phyloP scores from a whole-genome alignment of 495 filamentous ascomycete species.

The Parathielavia appendiculata region DNA sequence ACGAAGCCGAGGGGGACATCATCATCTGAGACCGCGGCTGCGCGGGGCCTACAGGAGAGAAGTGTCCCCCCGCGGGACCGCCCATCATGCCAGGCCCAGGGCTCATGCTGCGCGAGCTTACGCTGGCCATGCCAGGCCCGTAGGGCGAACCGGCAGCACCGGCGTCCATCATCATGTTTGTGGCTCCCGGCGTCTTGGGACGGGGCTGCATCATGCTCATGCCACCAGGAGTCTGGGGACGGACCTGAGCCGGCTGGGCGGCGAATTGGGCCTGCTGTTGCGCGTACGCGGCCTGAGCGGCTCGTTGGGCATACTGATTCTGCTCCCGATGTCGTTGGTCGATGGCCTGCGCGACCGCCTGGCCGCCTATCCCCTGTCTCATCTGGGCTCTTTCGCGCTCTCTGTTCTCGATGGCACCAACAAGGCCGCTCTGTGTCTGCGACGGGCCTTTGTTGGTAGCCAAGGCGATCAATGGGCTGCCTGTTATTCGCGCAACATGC shows the following conservation, averaged over 20 bases:
- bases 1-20: constrained; percentile 16
- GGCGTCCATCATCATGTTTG: constrained; percentile 3
- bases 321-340: constrained; percentile 63
- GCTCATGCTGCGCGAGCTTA: constrained; percentile 21
- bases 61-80: neutral
- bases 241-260: constrained; percentile 19
- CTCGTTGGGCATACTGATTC: constrained; percentile 38
- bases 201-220: constrained; percentile 20
- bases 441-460: constrained; percentile 49
- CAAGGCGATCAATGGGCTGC: constrained; percentile 72
- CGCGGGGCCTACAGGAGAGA: constrained; percentile 1
- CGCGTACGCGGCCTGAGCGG: constrained; percentile 29
- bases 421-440: constrained; percentile 55
- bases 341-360: constrained; percentile 76
- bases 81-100: constrained; percentile 15
- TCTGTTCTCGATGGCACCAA: constrained; percentile 70
- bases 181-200: constrained; percentile 15
- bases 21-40: constrained; percentile 22
- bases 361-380: constrained; percentile 62
- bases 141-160: constrained; percentile 30
- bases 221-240: constrained; percentile 7
- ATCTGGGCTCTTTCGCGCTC: constrained; percentile 70
- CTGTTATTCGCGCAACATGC: constrained; percentile 82
- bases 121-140: constrained; percentile 17
- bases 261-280: constrained; percentile 36